Percentiles rank a stretch among this genome's conserved stretches.
Conservation (phyloP, 1,284 basidiomycete species). For the Boletus semigastroideus region DNA sequence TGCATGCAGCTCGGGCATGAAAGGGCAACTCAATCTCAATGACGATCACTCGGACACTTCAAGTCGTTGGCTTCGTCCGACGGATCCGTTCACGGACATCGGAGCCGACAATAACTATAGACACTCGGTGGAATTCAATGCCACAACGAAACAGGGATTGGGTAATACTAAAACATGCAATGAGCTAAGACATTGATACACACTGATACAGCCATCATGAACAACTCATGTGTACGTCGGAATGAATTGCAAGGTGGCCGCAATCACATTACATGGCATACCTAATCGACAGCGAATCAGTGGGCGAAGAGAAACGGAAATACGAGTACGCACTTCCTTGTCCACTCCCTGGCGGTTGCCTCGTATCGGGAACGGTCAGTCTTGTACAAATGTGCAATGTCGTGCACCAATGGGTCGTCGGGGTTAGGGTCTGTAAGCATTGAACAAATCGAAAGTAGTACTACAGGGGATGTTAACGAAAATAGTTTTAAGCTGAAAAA, state of each 20-base stretch:
- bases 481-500: not conserved
- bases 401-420: constrained; percentile 83
- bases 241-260: constrained; percentile 20
- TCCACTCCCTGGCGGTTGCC: constrained; percentile 95
- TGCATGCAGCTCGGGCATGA: not conserved
- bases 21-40: not conserved
- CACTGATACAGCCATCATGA: constrained; percentile 30
- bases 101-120: constrained; percentile 5
- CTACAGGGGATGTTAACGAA: constrained; percentile 40
- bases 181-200: constrained; percentile 36
- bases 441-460: constrained; percentile 92
- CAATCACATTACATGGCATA: constrained; percentile 55
- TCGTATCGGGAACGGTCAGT: constrained; percentile 92
- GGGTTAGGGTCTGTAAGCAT: constrained; percentile 98
- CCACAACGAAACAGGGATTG: constrained; percentile 15
- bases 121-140: constrained; percentile 23
- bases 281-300: constrained; percentile 34
- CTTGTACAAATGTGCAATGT: constrained; percentile 92
- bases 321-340: constrained; percentile 77
- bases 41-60: not conserved
- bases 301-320: not conserved
- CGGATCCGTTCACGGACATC: not conserved
- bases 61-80: constrained; percentile 5
- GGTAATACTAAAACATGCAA: constrained; percentile 36
- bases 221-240: constrained; percentile 30